These are phyloP conservation scores for Raphanus sativus DNA, from an alignment of 345 rosid genomes.

Conservation along the genomic window DNA sequence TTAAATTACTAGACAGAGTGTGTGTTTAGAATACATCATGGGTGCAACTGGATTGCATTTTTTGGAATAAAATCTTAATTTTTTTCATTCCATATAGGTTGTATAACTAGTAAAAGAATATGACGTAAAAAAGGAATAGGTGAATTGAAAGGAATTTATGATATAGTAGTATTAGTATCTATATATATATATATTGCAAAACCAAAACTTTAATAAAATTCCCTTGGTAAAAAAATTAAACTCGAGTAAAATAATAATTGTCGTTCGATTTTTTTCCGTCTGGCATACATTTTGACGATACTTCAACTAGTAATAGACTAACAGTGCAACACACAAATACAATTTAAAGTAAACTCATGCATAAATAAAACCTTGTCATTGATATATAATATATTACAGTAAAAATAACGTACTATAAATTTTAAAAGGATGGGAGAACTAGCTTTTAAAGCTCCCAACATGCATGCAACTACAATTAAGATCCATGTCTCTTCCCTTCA, in stretches of 20 bases:
- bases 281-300: background rate
- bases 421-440: background rate
- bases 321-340: background rate
- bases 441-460: slow-evolving; percentile 30
- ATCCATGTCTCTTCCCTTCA: slow-evolving; percentile 15
- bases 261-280: background rate
- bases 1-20: background rate
- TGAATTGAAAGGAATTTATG: background rate
- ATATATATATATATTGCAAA: background rate
- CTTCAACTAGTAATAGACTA: background rate
- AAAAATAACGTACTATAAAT: too few relatives aligned
- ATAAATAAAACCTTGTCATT: too few relatives aligned
- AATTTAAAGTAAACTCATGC: background rate
- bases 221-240: background rate
- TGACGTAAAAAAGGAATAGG: background rate
- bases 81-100: background rate
- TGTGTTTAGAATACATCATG: background rate
- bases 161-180: too few relatives aligned
- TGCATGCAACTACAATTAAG: slow-evolving; percentile 31
- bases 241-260: background rate
- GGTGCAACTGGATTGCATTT: background rate
- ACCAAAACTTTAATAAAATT: background rate
- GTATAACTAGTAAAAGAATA: background rate
- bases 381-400: too few relatives aligned
- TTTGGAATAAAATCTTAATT: background rate